Percentiles rank a stretch among this genome's conserved stretches.
phyloP scores from a whole-genome alignment of 352 stramenopile genomes.

The Pythium phragmitis region DNA sequence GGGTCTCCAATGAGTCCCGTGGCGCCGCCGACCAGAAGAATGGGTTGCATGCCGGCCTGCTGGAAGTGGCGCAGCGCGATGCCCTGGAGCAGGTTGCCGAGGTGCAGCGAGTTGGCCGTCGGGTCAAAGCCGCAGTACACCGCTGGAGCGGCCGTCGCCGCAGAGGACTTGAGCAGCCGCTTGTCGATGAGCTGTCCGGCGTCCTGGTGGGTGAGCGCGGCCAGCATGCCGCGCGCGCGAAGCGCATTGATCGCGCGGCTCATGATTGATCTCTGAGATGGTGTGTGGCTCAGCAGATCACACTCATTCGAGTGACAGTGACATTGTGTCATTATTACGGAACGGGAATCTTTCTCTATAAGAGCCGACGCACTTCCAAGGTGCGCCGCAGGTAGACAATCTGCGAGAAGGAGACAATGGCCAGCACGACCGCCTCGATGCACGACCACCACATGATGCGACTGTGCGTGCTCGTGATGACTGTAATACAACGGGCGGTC shows the following conservation, averaged over 20 bases:
- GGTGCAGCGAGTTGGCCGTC: constrained; percentile 89
- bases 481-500: constrained; percentile 10
- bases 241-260: constrained; percentile 65
- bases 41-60: constrained; percentile 83
- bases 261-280: constrained; percentile 36
- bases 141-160: constrained; percentile 35
- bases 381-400: constrained; percentile 82
- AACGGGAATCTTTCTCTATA: constrained; percentile 39
- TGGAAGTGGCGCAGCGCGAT: constrained; percentile 90
- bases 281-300: constrained; percentile 3
- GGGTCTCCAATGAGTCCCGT: constrained; percentile 97
- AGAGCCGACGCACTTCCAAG: constrained; percentile 79
- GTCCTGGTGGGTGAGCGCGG: constrained; percentile 67
- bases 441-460: constrained; percentile 83
- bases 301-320: constrained; percentile 29
- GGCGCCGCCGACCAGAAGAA: constrained; percentile 85
- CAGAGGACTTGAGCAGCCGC: constrained; percentile 27
- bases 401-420: constrained; percentile 72
- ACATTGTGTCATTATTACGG: constrained; percentile 10
- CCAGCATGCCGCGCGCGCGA: constrained; percentile 68
- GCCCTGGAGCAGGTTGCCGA: constrained; percentile 88
- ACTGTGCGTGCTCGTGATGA: constrained; percentile 83
- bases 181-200: constrained; percentile 54
- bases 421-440: constrained; percentile 71
- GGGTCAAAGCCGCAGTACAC: constrained; percentile 92